Conservation (phyloP, 1,284 basidiomycete species). For the Lentinula novae-zelandiae region DNA sequence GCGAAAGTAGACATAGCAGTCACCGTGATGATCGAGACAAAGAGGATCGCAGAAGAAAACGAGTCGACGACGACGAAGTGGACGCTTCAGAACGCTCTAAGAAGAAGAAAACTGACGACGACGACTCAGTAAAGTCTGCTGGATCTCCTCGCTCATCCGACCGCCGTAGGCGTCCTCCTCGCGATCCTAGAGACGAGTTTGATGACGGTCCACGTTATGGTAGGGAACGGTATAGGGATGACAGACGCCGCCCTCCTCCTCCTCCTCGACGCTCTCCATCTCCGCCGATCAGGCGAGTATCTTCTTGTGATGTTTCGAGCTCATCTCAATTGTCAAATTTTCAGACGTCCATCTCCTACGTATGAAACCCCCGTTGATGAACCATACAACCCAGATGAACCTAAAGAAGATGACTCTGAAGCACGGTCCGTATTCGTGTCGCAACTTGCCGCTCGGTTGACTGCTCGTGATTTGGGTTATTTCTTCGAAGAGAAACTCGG, state of each 20-base stretch:
- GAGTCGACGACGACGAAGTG: conserved; percentile 49
- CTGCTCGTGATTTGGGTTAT: conserved; percentile 92
- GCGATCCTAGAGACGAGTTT: conserved; percentile 56
- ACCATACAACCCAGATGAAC: conserved; percentile 69
- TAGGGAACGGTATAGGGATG: conserved; percentile 26
- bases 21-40: conserved; percentile 51
- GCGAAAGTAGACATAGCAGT: conserved; percentile 37
- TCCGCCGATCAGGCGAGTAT: conserved; percentile 37
- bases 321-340: conserved; percentile 13
- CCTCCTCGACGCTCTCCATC: conserved; percentile 29
- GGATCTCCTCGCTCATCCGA: conserved; percentile 36
- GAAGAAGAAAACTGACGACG: conserved; percentile 51
- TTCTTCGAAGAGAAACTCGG: conserved; percentile 99
- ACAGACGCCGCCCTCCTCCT: conserved; percentile 12
- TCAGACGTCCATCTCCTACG: conserved; percentile 66
- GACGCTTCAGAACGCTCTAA: conserved; percentile 52
- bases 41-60: conserved; percentile 55
- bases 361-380: conserved; percentile 66
- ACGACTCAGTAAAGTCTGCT: conserved; percentile 36
- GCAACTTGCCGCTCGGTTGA: conserved; percentile 93
- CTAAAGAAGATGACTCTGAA: conserved; percentile 88
- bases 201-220: conserved; percentile 46
- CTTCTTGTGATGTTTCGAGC: conserved; percentile 7
- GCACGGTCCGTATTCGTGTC: conserved; percentile 97
- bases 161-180: conserved; percentile 39